Evolutionary conservation across 345 rosid genomes (phyloP).

Genomic region (Salix purpurea): DNA sequence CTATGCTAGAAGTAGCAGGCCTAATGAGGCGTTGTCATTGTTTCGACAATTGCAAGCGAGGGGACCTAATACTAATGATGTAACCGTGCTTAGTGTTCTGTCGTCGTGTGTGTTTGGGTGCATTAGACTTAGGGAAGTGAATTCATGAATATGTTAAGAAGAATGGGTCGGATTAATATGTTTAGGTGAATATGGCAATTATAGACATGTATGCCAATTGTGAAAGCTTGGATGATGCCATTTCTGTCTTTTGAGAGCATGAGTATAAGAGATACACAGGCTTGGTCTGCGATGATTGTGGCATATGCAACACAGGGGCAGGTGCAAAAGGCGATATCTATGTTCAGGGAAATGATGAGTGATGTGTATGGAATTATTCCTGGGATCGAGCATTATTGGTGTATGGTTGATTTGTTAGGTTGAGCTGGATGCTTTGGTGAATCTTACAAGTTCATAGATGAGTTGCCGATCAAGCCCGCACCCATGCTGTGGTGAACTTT

Average conservation of each 20-base stretch:
- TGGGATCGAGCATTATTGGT: slow-evolving; percentile 44
- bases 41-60: slow-evolving; percentile 33
- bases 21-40: slow-evolving; percentile 33
- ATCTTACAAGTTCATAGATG: slow-evolving; percentile 31
- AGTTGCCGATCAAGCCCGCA: slow-evolving; percentile 38
- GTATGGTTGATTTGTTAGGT: slow-evolving; percentile 52
- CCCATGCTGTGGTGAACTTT: slow-evolving; percentile 36
- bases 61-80: slow-evolving; percentile 31
- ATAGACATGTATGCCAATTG: slow-evolving; percentile 47
- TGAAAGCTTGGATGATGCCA: slow-evolving; percentile 37
- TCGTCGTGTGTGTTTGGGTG: slow-evolving; percentile 39
- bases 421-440: slow-evolving; percentile 36
- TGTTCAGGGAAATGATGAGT: slow-evolving; percentile 39
- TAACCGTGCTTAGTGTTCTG: slow-evolving; percentile 35
- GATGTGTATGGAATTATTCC: slow-evolving; percentile 26
- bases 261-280: slow-evolving; percentile 30
- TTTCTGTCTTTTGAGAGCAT: slow-evolving; percentile 33
- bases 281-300: slow-evolving; percentile 45
- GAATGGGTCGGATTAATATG: slow-evolving; percentile 17
- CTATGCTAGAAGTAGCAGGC: slow-evolving; percentile 20
- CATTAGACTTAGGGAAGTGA: slow-evolving; percentile 33
- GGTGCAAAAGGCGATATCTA: slow-evolving; percentile 27
- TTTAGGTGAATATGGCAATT: slow-evolving; percentile 37
- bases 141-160: slow-evolving; percentile 29
- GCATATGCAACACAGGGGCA: slow-evolving; percentile 45